A percentile compares a stretch with the other conserved stretches of the same genome.
Conservation (phyloP, 345 rosid species). For the Corchorus capsularis region DNA sequence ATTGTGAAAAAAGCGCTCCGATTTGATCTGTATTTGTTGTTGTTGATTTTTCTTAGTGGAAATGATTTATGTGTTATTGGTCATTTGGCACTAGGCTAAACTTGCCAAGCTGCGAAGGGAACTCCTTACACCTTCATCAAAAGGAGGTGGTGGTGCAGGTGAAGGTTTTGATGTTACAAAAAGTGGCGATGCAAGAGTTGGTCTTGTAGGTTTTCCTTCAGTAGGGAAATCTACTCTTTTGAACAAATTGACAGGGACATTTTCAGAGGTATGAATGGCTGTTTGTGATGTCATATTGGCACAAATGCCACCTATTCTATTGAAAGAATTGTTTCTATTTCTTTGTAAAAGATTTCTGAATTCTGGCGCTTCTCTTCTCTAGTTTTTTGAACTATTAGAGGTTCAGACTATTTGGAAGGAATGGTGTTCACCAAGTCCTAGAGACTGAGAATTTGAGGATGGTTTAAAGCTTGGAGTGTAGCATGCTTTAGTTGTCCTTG, state of each 20-base stretch:
- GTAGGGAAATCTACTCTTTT: constrained; percentile 98
- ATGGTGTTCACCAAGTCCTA: neutral
- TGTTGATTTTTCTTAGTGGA: constrained; percentile 5
- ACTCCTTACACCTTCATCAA: constrained; percentile 83
- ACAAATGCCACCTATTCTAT: neutral
- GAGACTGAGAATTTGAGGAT: neutral
- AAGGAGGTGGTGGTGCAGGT: constrained; percentile 89
- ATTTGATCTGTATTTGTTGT: neutral
- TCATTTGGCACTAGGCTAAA: constrained; percentile 58
- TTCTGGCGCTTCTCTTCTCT: neutral
- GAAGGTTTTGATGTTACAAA: constrained; percentile 98
- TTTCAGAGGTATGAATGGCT: constrained; percentile 73
- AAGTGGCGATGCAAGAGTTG: constrained; percentile 98
- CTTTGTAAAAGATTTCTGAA: neutral
- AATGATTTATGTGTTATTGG: neutral
- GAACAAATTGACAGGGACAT: constrained; percentile 89
- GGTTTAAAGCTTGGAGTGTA: neutral
- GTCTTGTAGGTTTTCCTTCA: constrained; percentile 93
- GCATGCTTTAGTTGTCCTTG: neutral
- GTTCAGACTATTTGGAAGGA: neutral
- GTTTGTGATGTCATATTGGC: neutral
- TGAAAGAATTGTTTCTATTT: neutral
- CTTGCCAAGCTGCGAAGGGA: constrained; percentile 94
- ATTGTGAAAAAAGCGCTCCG: neutral
- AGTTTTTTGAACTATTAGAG: neutral